phyloP scores from a whole-genome alignment of 148 eudicot species.

The Pouteria glomerata region DNA sequence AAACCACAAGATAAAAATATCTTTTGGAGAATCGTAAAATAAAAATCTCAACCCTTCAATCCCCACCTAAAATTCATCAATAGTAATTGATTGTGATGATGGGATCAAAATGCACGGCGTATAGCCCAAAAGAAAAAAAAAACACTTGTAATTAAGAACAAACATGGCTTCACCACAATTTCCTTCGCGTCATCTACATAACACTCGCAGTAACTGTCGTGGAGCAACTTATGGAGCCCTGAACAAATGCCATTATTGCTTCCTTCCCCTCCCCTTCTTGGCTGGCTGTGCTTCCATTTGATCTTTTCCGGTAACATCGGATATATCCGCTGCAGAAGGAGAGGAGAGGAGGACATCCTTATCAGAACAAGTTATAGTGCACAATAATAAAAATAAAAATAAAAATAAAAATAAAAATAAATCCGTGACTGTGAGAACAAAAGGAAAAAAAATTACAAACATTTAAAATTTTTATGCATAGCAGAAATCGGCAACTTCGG shows the following conservation, averaged over 20 bases:
- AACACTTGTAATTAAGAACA: no score
- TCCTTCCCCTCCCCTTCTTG: slow-evolving; percentile 93
- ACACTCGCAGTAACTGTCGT: no score
- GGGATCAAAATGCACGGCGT: no score
- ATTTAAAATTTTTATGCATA: not conserved
- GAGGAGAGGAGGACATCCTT: not conserved
- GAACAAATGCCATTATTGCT: slow-evolving; percentile 44
- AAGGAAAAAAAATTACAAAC: not conserved
- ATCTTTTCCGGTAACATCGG: slow-evolving; percentile 82
- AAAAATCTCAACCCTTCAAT: no score
- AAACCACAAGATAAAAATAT: no score
- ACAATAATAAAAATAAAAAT: not conserved
- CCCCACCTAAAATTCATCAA: no score
- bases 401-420: not conserved
- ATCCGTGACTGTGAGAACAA: not conserved
- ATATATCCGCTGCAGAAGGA: slow-evolving; percentile 57
- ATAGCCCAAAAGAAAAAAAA: no score
- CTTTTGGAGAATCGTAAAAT: no score
- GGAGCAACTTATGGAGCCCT: no score
- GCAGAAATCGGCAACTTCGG: not conserved
- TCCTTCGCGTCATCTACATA: no score
- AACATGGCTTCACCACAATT: no score
- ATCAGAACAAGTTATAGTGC: not conserved
- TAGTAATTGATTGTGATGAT: no score
- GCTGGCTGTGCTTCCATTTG: slow-evolving; percentile 73